phyloP scores from a whole-genome alignment of 2,329 filamentous ascomycete species.

The Chalaropsis ovoidea region DNA sequence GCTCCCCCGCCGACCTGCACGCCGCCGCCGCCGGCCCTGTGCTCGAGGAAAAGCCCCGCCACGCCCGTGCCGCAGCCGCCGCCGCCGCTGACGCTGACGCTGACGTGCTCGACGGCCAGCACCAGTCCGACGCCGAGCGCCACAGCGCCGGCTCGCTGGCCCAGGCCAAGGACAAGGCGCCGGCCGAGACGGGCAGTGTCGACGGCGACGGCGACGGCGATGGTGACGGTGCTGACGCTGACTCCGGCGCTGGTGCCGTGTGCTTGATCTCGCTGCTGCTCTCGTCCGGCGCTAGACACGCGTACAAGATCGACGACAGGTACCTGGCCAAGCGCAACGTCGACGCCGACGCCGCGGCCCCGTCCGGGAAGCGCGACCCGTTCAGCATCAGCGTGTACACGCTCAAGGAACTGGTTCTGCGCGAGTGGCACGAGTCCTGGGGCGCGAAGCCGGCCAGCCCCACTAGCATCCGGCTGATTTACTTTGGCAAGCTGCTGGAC shows the following conservation, averaged over 20 bases:
- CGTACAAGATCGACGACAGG: conserved; percentile 79
- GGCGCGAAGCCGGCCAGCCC: conserved; percentile 76
- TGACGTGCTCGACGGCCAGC: not conserved
- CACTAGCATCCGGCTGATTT: conserved; percentile 80
- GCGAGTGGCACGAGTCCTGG: conserved; percentile 91
- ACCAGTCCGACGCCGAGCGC: too few species aligned
- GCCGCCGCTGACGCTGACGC: not conserved
- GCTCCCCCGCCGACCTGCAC: not conserved
- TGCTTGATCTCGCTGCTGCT: conserved; percentile 75
- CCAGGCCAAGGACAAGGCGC: conserved; percentile 25
- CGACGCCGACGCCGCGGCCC: conserved; percentile 51
- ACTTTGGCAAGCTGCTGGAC: conserved; percentile 81
- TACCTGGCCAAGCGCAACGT: conserved; percentile 77
- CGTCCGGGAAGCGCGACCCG: conserved; percentile 54
- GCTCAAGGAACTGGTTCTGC: conserved; percentile 83
- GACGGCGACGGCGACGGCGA: conserved; percentile 5
- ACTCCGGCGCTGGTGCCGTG: conserved; percentile 34
- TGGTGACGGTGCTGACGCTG: not conserved
- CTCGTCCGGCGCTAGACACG: conserved; percentile 70
- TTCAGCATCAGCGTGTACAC: conserved; percentile 89
- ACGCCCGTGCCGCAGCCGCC: not conserved
- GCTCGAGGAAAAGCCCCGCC: not conserved
- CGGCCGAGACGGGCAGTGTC: conserved; percentile 24
- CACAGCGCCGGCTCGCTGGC: conserved; percentile 21
- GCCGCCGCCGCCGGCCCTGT: not conserved